Evolutionary conservation across 495 filamentous ascomycete genomes (phyloP), one percentile per base, ranked within the genome.

Genomic region (Podospora pseudopauciseta): DNA sequence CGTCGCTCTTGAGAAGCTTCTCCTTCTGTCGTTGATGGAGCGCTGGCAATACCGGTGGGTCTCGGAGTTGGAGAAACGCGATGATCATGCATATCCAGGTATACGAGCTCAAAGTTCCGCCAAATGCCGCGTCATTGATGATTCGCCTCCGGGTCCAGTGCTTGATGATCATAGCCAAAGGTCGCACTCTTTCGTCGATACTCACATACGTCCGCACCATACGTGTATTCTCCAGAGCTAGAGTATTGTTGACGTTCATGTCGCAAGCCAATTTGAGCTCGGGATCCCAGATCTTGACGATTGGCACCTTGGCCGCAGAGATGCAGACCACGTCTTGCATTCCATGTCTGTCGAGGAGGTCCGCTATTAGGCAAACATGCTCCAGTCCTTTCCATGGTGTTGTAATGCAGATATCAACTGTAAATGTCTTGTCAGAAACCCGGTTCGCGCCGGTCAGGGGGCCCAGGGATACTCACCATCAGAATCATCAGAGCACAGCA

Each of bases 21-120:
- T 90, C 79, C 69, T 91, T 86, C 6, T 90, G 86, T 16, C 86
- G 84, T 69, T 93, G 88, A 72, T 97, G 96, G 11, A 99, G 85
- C 28, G 91, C 89, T 6, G 95, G 95, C 23, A 99, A 80, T 57
- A 99, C 86, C 0, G 94, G 94, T 57, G 94, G 93, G 68, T 92
- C 84, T 72, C 95, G 87, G 34, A 91, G 90, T 78, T 99, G 95
- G 39, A 99, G 85, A 76, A 98, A 99, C 68, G 93, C 95, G 72
- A 99, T 90, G 70, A 98, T 97, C 86, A 98, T 88, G 81, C 95
- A 98, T 76, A 97, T 97, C 95, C 95, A 99, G n/a, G 95, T 97
- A 74, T 99, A 99, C 11, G 96, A 98, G 77, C 95, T 97, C 27
- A 99, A 82, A 6, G 95, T 99, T 57, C 93, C 96, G 66, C 96